A percentile compares a stretch with the other conserved stretches of the same genome.
These are phyloP conservation scores for Kuraishia piskuri DNA, from an alignment of 805 yeast genomes.

Conservation along the genomic window DNA sequence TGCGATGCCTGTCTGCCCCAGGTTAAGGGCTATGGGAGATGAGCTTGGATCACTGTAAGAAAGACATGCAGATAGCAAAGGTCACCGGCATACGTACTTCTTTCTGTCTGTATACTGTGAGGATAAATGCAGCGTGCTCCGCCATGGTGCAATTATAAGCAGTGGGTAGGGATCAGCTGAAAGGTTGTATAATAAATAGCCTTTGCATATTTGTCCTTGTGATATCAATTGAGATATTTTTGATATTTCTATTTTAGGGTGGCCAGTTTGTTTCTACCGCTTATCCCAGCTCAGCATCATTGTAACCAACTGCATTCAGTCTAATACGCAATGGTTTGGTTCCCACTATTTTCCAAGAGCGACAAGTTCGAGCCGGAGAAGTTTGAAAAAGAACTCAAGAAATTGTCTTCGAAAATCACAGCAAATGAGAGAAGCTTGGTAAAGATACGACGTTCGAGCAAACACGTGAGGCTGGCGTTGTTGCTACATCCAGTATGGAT, in stretches of 20 bases:
- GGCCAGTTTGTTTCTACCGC: no score
- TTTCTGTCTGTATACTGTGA: no score
- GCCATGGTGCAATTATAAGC: no score
- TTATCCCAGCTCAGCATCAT: no score
- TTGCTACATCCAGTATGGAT: conserved; percentile 12
- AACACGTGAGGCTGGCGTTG: conserved; percentile 10
- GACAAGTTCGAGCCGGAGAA: conserved; percentile 30
- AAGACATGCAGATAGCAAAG: neutral
- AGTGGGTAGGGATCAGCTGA: no score
- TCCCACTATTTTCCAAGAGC: conserved; percentile 17
- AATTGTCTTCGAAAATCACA: conserved; percentile 26
- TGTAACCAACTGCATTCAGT: no score
- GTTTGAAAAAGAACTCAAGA: conserved; percentile 34
- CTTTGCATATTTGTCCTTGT: no score
- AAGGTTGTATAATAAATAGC: no score
- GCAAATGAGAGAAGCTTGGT: conserved; percentile 15
- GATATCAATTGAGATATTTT: no score
- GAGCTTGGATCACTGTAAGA: neutral
- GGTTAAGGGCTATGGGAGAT: neutral
- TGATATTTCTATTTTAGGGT: no score
- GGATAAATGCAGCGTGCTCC: no score
- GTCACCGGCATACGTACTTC: no score
- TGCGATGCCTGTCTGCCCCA: neutral
- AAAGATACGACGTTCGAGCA: conserved; percentile 8
- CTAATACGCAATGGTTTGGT: conserved; percentile 10